Conservation (phyloP, 306 rosid genomes). For the Calophaca sinica region DNA sequence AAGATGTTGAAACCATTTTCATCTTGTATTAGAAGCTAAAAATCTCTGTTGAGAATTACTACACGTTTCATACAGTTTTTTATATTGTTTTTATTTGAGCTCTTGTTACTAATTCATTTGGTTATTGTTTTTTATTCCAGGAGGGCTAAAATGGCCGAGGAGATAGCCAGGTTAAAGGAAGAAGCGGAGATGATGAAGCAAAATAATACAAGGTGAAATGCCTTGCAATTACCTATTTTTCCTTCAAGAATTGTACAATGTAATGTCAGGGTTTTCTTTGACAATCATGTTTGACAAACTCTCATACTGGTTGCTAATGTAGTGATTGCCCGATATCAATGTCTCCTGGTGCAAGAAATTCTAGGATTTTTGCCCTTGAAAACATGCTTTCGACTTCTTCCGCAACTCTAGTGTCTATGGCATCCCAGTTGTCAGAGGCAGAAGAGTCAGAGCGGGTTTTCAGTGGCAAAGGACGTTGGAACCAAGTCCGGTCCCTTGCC, state of each 20-base stretch:
- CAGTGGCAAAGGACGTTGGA: slow-evolving; percentile 93
- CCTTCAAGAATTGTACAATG: slow-evolving; percentile 25
- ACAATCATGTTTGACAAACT: slow-evolving; percentile 39
- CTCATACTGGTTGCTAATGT: slow-evolving; percentile 41
- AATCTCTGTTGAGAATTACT: slow-evolving; percentile 18
- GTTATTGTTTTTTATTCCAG: slow-evolving; percentile 40
- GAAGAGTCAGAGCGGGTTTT: slow-evolving; percentile 89
- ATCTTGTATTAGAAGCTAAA: too few relatives aligned
- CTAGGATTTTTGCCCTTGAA: slow-evolving; percentile 87
- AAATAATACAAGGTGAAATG: slow-evolving; percentile 47
- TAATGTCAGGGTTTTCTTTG: not conserved
- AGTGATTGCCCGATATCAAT: slow-evolving; percentile 66
- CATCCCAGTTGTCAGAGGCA: slow-evolving; percentile 95
- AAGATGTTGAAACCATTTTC: too few relatives aligned
- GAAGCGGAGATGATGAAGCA: slow-evolving; percentile 47
- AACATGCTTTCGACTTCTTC: slow-evolving; percentile 92
- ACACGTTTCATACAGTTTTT: not conserved
- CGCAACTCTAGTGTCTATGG: slow-evolving; percentile 85
- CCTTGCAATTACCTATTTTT: slow-evolving; percentile 11
- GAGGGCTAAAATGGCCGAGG: slow-evolving; percentile 56
- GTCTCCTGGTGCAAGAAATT: slow-evolving; percentile 94
- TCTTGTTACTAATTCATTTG: slow-evolving; percentile 13
- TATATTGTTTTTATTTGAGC: slow-evolving; percentile 6
- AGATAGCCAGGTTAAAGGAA: slow-evolving; percentile 52
- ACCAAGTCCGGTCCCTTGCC: slow-evolving; percentile 78